Percentiles rank a stretch among this genome's conserved stretches.
Conservation (phyloP, 148 eudicot species). For the Pouteria glomerata region DNA sequence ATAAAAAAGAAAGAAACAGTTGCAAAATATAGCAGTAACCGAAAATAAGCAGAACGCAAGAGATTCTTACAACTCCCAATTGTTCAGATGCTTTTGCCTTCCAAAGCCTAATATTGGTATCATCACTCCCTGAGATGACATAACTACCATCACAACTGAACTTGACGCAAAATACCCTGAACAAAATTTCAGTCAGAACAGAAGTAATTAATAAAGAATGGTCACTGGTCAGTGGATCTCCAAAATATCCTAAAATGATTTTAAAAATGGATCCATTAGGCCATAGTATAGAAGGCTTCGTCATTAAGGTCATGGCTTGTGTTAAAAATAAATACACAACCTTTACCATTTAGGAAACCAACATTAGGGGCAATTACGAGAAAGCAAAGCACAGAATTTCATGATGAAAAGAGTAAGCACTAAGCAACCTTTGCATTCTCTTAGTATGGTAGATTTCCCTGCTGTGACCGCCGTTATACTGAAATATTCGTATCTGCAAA, state of each 20-base stretch:
- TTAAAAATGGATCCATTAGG: too few relatives aligned
- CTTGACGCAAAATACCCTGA: conserved; percentile 75
- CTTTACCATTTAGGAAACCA: background rate
- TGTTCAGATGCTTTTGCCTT: conserved; percentile 98
- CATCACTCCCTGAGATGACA: conserved; percentile 93
- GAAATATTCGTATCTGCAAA: conserved; percentile 79
- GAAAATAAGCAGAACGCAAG: background rate
- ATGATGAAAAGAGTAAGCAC: background rate
- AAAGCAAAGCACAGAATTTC: background rate
- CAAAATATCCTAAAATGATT: background rate
- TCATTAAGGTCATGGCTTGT: background rate
- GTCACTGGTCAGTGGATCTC: background rate
- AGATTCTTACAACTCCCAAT: conserved; percentile 78
- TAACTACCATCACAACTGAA: conserved; percentile 80
- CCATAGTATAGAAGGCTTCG: background rate
- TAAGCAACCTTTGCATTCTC: conserved; percentile 90
- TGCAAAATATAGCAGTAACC: too few relatives aligned
- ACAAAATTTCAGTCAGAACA: conserved; percentile 6
- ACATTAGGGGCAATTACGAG: background rate
- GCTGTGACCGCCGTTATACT: conserved; percentile 88
- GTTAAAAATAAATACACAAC: background rate
- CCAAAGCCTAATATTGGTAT: conserved; percentile 92
- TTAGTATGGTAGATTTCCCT: conserved; percentile 95
- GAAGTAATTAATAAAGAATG: background rate
- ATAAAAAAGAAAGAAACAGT: too few relatives aligned